A percentile compares a stretch with the other conserved stretches of the same genome.
These are phyloP conservation scores for Centrapalus pauciflorus DNA, from an alignment of 129 eudicot genomes.

Conservation along the genomic window DNA sequence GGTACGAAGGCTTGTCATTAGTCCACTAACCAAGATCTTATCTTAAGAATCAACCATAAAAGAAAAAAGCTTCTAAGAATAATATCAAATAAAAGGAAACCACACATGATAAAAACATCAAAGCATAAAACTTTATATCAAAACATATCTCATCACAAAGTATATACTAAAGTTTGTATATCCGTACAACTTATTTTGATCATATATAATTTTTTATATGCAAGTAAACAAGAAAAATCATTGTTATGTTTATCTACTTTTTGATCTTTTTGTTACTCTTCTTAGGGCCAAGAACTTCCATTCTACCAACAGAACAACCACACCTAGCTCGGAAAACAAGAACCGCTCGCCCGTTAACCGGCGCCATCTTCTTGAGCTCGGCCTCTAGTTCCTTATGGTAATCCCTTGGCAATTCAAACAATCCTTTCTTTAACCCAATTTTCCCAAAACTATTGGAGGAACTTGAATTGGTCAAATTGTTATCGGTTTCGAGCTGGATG, in stretches of 20 bases:
- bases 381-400: slow-evolving; percentile 76
- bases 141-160: slow-evolving; percentile 31
- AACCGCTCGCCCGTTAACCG: slow-evolving; percentile 81
- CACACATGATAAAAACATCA: slow-evolving; percentile 29
- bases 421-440: slow-evolving; percentile 48
- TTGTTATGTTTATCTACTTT: slow-evolving; percentile 53
- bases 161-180: slow-evolving; percentile 34
- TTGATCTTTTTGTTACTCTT: slow-evolving; percentile 57
- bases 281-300: slow-evolving; percentile 83
- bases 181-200: slow-evolving; percentile 25
- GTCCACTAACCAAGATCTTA: slow-evolving; percentile 24
- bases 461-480: slow-evolving; percentile 38
- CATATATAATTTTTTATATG: slow-evolving; percentile 25
- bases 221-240: slow-evolving; percentile 11
- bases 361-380: slow-evolving; percentile 91
- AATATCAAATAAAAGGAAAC: slow-evolving; percentile 17
- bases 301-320: slow-evolving; percentile 81
- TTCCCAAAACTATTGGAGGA: slow-evolving; percentile 24
- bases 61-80: slow-evolving; percentile 14
- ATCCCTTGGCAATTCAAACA: slow-evolving; percentile 81
- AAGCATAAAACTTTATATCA: slow-evolving; percentile 32
- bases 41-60: slow-evolving; percentile 17
- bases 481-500: slow-evolving; percentile 57
- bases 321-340: slow-evolving; percentile 73
- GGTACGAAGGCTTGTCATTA: background rate